Base-by-base conservation (phyloP, 1,284 basidiomycete genomes). In the Amylostereum chailletii region DNA sequence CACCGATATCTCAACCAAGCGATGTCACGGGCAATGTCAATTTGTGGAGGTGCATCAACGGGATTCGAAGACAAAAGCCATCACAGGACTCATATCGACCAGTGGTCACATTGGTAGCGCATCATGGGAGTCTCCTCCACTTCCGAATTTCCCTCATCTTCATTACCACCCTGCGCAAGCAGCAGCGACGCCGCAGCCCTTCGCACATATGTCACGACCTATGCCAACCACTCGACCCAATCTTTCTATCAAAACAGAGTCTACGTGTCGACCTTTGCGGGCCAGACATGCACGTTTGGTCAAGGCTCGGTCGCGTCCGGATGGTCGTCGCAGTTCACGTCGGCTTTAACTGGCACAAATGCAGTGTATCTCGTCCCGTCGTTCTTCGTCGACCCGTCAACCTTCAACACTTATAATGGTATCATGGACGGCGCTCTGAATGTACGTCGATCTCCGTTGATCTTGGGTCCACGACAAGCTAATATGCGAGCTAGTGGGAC, bases 191-290 rank as follows among this genome's bases (percentile, higher is more conserved):
- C 60, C 8, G 54, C 51, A 41, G 49, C 58, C 11, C 58, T 81
- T 26, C 67, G 68, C 50, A 56, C 59, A 27, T 70, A 74, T 50
- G 69, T 78, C 54, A 60, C 60, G n/a, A 60, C 56, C 4, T 77
- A 71, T 56, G 64, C 67, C 19, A 52, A 56, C 32, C 64, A 71
- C 55, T 58, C 72, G 0, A 71, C 67, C 43, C 76, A 80, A 59
- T 67, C 75, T 38, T 50, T 47, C 45, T 66, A 60, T 55, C 65
- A 70, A 56, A 67, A 65, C 47, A 68, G 69, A 52, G 63, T 70
- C 36, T 66, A 80, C 50, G 67, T 77, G 3, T 75, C 74, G 3
- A 77, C 79, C 5, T 83, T 81, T 60, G 66, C 74, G 8, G 79
- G 80, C 4, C 71, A 77, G 41, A 55, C 62, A 49, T 81, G 77